Percentiles rank a stretch among this genome's conserved stretches.
Conservation (phyloP, 257 asterid genomes). For the Scutellaria minor region DNA sequence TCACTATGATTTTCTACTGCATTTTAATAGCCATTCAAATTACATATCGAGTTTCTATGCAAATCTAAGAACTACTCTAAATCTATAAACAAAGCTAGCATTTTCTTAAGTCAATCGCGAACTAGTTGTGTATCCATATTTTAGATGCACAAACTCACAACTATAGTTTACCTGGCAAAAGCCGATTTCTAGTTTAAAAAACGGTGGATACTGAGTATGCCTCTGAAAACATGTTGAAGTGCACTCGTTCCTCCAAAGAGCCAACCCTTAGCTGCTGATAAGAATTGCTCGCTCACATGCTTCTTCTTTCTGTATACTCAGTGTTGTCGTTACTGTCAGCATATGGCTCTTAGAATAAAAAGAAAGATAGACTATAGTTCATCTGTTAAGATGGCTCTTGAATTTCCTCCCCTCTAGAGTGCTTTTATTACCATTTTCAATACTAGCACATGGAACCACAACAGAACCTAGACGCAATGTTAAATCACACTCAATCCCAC, state of each 20-base stretch:
- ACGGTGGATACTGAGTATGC: slow-evolving; percentile 13
- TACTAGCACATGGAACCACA: slow-evolving; percentile 42
- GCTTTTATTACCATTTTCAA: slow-evolving; percentile 33
- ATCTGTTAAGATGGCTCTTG: slow-evolving; percentile 35
- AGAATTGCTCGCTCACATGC: slow-evolving; percentile 29
- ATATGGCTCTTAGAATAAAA: neutral
- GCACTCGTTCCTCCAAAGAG: slow-evolving; percentile 34
- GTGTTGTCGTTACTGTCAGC: slow-evolving; percentile 25
- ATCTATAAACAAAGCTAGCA: slow-evolving; percentile 12
- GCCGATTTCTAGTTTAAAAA: slow-evolving; percentile 28
- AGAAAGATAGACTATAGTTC: slow-evolving; percentile 34
- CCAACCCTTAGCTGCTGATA: slow-evolving; percentile 37
- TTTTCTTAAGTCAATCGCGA: slow-evolving; percentile 27
- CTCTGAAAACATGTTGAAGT: slow-evolving; percentile 26
- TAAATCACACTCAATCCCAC: slow-evolving; percentile 66
- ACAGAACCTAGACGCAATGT: slow-evolving; percentile 78
- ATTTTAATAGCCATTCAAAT: slow-evolving; percentile 21
- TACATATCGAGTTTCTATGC: slow-evolving; percentile 22
- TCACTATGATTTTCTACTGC: slow-evolving; percentile 6
- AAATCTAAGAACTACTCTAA: slow-evolving; percentile 29
- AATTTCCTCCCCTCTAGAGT: slow-evolving; percentile 37
- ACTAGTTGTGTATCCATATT: slow-evolving; percentile 27
- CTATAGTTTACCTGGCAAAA: slow-evolving; percentile 28
- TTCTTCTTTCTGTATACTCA: slow-evolving; percentile 34
- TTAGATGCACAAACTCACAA: slow-evolving; percentile 31